These are phyloP conservation scores for Tetracladium setigerum DNA, from an alignment of 495 filamentous ascomycete species.

Conservation along the genomic window DNA sequence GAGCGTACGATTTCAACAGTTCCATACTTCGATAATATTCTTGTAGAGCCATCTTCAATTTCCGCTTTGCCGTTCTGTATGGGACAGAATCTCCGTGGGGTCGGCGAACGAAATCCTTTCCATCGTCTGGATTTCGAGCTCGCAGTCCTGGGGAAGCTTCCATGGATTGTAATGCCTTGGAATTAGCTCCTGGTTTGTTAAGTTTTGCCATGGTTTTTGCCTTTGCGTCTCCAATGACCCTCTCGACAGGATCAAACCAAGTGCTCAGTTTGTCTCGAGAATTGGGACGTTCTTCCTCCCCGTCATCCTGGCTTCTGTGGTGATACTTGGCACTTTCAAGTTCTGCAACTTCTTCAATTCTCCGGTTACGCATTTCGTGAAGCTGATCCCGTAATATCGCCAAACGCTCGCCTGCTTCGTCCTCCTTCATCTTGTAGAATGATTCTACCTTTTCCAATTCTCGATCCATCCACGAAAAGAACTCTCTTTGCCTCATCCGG, in stretches of 20 bases:
- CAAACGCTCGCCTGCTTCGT: slow-evolving; percentile 67
- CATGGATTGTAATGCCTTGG: slow-evolving; percentile 17
- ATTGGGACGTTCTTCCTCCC: slow-evolving; percentile 2
- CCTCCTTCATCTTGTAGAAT: slow-evolving; percentile 78
- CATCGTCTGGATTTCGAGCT: slow-evolving; percentile 24
- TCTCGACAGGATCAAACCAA: slow-evolving; percentile 19
- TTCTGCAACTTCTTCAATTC: slow-evolving; percentile 60
- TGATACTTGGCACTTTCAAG: slow-evolving; percentile 19
- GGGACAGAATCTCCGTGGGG: slow-evolving; percentile 51
- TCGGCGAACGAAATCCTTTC: slow-evolving; percentile 58
- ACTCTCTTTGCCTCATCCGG: slow-evolving; percentile 58
- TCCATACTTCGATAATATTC: slow-evolving; percentile 92
- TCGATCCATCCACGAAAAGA: slow-evolving; percentile 67
- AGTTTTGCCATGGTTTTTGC: slow-evolving; percentile 7
- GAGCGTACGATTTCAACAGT: slow-evolving; percentile 80
- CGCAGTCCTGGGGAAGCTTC: slow-evolving; percentile 10
- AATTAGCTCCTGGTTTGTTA: slow-evolving; percentile 15
- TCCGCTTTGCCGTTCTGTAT: slow-evolving; percentile 78
- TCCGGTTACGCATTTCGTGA: slow-evolving; percentile 77
- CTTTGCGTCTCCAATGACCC: slow-evolving; percentile 13
- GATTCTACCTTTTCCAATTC: slow-evolving; percentile 80
- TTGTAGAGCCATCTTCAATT: slow-evolving; percentile 81
- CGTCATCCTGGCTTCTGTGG: slow-evolving; percentile 3
- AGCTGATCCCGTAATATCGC: slow-evolving; percentile 66
- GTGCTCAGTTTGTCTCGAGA: slow-evolving; percentile 13